These are phyloP conservation scores for Thozetella sp. DNA, from an alignment of 495 filamentous ascomycete species.

Conservation along the genomic window DNA sequence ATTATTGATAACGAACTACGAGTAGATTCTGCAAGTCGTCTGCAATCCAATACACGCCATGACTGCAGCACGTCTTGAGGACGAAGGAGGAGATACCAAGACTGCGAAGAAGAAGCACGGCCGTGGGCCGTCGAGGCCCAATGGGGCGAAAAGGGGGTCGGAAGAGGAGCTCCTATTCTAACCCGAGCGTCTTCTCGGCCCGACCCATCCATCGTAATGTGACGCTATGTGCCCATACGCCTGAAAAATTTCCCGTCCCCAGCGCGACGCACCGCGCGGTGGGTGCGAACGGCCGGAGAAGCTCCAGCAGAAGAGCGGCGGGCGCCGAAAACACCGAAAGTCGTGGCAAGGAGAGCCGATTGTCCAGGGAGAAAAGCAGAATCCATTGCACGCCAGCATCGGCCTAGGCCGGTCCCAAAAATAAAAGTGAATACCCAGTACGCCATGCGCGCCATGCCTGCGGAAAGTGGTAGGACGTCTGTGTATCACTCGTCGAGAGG, in stretches of 20 bases:
- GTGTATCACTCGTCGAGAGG: slow-evolving; percentile 47
- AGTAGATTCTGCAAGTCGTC: no score
- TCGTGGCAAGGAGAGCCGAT: background rate
- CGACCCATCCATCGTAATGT: background rate
- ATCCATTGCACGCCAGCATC: background rate
- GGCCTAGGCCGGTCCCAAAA: background rate
- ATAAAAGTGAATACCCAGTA: background rate
- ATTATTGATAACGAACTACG: no score
- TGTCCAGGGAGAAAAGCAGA: background rate
- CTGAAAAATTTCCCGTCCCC: background rate
- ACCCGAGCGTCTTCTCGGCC: background rate
- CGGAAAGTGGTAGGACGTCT: background rate
- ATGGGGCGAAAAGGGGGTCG: no score
- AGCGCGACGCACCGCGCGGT: background rate
- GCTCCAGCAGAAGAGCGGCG: slow-evolving; percentile 47
- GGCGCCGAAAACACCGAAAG: background rate
- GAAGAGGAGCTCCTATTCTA: no score
- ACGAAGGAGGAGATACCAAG: no score
- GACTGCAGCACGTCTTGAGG: no score
- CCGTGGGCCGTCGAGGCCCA: no score
- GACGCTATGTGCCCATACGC: background rate
- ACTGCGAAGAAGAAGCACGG: no score
- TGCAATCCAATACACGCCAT: no score
- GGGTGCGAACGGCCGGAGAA: slow-evolving; percentile 65
- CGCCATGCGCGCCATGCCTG: slow-evolving; percentile 1